A percentile compares a stretch with the other conserved stretches of the same genome.
phyloP scores from a whole-genome alignment of 2,329 filamentous ascomycete species.

The Colletotrichum sansevieriae region DNA sequence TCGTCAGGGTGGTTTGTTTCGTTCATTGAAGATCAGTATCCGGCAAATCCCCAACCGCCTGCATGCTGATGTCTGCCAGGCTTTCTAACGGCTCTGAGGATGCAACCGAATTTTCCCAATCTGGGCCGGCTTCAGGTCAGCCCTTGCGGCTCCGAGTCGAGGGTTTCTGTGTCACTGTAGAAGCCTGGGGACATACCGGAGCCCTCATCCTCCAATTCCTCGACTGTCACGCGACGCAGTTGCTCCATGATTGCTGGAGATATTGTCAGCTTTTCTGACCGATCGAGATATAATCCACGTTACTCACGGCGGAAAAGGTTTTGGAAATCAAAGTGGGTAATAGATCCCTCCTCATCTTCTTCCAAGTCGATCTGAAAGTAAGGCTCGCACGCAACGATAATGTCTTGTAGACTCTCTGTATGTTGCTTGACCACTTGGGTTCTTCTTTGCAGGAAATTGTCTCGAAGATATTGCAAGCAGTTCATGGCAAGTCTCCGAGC shows the following conservation, averaged over 20 bases:
- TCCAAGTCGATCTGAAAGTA: slow-evolving; percentile 51
- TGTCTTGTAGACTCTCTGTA: slow-evolving; percentile 57
- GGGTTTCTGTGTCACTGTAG: slow-evolving; percentile 53
- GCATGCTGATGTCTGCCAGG: slow-evolving; percentile 60
- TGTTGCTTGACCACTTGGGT: slow-evolving; percentile 58
- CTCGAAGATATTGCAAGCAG: slow-evolving; percentile 61
- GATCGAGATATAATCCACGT: not conserved
- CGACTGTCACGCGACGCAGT: slow-evolving; percentile 68
- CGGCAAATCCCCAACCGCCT: slow-evolving; percentile 56
- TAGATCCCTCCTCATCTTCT: not conserved
- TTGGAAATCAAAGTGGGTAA: slow-evolving; percentile 47
- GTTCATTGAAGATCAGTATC: slow-evolving; percentile 49
- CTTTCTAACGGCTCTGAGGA: slow-evolving; percentile 69
- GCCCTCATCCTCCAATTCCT: slow-evolving; percentile 70
- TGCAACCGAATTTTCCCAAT: slow-evolving; percentile 67
- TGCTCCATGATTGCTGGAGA: slow-evolving; percentile 57
- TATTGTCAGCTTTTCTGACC: not conserved
- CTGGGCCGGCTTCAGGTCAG: slow-evolving; percentile 53
- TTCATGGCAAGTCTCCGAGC: slow-evolving; percentile 56
- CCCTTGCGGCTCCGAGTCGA: slow-evolving; percentile 51
- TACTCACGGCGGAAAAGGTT: slow-evolving; percentile 55
- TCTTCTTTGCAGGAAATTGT: slow-evolving; percentile 59
- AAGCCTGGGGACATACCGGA: slow-evolving; percentile 63
- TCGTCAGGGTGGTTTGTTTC: slow-evolving; percentile 30
- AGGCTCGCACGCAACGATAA: slow-evolving; percentile 57